Evolutionary conservation across 805 yeast genomes (phyloP), one percentile per base, ranked within the genome.

Genomic region (Kluyveromyces dobzhanskii): DNA sequence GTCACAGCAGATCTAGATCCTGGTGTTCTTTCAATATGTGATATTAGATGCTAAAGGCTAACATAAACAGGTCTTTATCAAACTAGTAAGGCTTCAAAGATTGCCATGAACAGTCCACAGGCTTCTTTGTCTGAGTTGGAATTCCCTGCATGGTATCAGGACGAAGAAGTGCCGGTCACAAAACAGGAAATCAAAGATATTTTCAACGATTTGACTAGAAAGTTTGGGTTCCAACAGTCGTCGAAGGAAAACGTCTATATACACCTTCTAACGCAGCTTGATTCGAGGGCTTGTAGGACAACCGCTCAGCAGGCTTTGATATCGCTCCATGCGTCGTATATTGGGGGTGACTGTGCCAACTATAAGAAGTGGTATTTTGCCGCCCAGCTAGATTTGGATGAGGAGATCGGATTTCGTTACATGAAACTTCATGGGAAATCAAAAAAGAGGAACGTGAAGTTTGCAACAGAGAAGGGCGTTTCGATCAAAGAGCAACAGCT

Each of bases 351-450:
- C 36, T 68, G 78, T 43, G 75, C 97, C 3, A 90, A 90, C 61
- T 90, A 80, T 61, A 75, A 80, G 53, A 86, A 84, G 60, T 90
- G 97, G 97, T 86, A 78, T 58, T 84, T 88, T 61, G 85, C 94
- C 32, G 85, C 94, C 7, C 85, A 80, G 59, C 64, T 82, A 27
- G 87, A 80, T 47, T 61, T 81, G 35, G 95, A 87, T 61, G 82
- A 76, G 39, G 80, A 74, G 39, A 62, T 76, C 31, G 82, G 82
- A 3, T 70, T 72, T 54, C 64, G 70, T 43, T 67, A 69, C 53
- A 71, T 73, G 76, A 71, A 73, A 60, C 61, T 75, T 42, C 59
- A 54, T 18, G 79, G 76, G 6, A 66, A 67, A 39, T 62, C 71
- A 14, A 56, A 63, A 39, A 57, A 62, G 45, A 57, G 71, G 42